These are phyloP conservation scores for Penicillium sp. DNA, from an alignment of 2,329 filamentous ascomycete genomes.

Conservation along the genomic window DNA sequence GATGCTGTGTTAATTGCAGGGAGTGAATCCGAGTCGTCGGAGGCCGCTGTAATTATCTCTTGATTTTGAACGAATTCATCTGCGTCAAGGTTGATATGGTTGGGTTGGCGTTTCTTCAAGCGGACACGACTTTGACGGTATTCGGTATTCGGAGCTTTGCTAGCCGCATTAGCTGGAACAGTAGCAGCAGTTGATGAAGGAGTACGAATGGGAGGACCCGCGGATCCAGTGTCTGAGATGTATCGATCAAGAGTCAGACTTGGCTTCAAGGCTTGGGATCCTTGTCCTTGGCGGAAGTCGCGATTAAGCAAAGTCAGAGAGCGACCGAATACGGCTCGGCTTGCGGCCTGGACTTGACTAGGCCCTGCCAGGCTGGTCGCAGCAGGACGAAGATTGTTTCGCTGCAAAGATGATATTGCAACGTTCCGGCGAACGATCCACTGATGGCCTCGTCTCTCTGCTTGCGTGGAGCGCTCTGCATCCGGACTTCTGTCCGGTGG, in stretches of 20 bases:
- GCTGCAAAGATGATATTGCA: slow-evolving; percentile 37
- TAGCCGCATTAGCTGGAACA: background rate
- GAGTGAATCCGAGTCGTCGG: slow-evolving; percentile 15
- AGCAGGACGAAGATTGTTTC: slow-evolving; percentile 37
- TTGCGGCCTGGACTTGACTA: slow-evolving; percentile 10
- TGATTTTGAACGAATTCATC: slow-evolving; percentile 40
- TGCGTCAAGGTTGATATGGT: slow-evolving; percentile 47
- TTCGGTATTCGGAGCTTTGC: background rate
- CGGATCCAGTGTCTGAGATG: slow-evolving; percentile 23
- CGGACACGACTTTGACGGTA: slow-evolving; percentile 19
- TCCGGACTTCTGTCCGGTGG: background rate
- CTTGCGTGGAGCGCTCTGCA: slow-evolving; percentile 6
- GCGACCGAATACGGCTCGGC: slow-evolving; percentile 29
- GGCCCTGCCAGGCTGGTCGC: slow-evolving; percentile 28
- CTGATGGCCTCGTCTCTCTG: slow-evolving; percentile 25
- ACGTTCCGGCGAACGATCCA: slow-evolving; percentile 37
- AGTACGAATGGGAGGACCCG: background rate
- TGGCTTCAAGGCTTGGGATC: slow-evolving; percentile 15
- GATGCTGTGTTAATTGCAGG: background rate
- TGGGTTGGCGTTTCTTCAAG: slow-evolving; percentile 41
- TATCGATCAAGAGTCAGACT: slow-evolving; percentile 39
- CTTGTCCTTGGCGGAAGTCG: slow-evolving; percentile 25
- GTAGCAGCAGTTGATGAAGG: background rate
- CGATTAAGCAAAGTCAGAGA: slow-evolving; percentile 35
- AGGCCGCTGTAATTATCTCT: slow-evolving; percentile 36